These are phyloP conservation scores for Penicillium manginii DNA, from an alignment of 495 filamentous ascomycete genomes.

Conservation along the genomic window DNA sequence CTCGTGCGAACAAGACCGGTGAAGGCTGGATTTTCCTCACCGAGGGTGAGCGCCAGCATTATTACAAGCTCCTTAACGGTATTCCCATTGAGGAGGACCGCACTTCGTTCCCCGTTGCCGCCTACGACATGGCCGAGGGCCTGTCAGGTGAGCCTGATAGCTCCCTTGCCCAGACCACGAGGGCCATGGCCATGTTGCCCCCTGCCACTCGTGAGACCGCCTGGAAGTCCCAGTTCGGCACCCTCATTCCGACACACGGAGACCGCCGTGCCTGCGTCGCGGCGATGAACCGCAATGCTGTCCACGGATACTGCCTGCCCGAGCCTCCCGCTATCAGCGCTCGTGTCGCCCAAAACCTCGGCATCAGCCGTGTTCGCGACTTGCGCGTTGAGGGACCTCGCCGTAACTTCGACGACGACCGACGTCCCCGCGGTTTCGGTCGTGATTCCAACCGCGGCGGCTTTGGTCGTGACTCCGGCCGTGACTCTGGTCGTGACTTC, in stretches of 20 bases:
- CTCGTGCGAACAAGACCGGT: slow-evolving; percentile 74
- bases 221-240: slow-evolving; percentile 57
- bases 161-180: slow-evolving; percentile 39
- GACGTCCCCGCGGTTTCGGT: slow-evolving; percentile 1
- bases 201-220: slow-evolving; percentile 48
- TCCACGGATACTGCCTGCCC: slow-evolving; percentile 63
- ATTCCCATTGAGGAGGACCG: slow-evolving; percentile 70
- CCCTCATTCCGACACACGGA: slow-evolving; percentile 29
- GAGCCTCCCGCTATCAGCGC: slow-evolving; percentile 56
- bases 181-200: slow-evolving; percentile 38
- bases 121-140: slow-evolving; percentile 54
- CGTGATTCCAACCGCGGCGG: slow-evolving; percentile 5
- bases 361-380: slow-evolving; percentile 37
- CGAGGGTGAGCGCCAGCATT: slow-evolving; percentile 57
- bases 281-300: slow-evolving; percentile 64
- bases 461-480: neutral
- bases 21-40: slow-evolving; percentile 78
- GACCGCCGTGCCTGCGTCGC: slow-evolving; percentile 47
- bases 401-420: neutral
- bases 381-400: slow-evolving; percentile 5
- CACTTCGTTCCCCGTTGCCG: slow-evolving; percentile 51
- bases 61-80: slow-evolving; percentile 50
- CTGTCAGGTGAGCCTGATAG: slow-evolving; percentile 29
- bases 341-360: slow-evolving; percentile 49
- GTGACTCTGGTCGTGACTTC: neutral